Percentiles rank a stretch among this genome's conserved stretches.
Evolutionary conservation across 371 early-diverging fungal genomes (phyloP).

Genomic region (Circinella minor): DNA sequence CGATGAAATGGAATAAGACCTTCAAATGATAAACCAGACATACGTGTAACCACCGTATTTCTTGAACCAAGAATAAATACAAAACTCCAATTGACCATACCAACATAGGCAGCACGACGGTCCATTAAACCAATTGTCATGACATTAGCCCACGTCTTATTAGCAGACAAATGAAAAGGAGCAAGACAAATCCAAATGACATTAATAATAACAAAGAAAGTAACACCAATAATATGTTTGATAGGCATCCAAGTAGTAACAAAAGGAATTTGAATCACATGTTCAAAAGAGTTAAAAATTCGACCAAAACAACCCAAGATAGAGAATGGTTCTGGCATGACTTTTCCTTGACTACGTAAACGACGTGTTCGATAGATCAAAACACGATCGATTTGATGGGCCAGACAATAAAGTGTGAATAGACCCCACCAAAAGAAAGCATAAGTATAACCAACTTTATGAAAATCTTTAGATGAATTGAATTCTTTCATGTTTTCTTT

Average conservation of each 20-base stretch:
- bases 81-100: conserved; percentile 50
- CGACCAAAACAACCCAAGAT: background rate
- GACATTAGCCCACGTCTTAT: background rate
- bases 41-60: conserved; percentile 42
- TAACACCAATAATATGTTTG: conserved; percentile 44
- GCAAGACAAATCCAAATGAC: conserved; percentile 38
- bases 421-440: conserved; percentile 48
- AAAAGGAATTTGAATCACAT: conserved; percentile 39
- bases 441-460: conserved; percentile 35
- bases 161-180: conserved; percentile 23
- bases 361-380: conserved; percentile 33
- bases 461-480: conserved; percentile 18
- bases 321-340: conserved; percentile 7
- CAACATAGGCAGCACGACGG: conserved; percentile 51
- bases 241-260: conserved; percentile 44
- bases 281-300: conserved; percentile 16
- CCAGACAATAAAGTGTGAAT: conserved; percentile 45
- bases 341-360: conserved; percentile 12
- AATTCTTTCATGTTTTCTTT: background rate
- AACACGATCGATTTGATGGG: conserved; percentile 35
- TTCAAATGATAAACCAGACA: conserved; percentile 52
- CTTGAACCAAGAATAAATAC: conserved; percentile 52
- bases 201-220: conserved; percentile 37
- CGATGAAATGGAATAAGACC: conserved; percentile 52
- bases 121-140: conserved; percentile 34